A percentile compares a stretch with the other conserved stretches of the same genome.
These are phyloP conservation scores for Dalechampia spathulata DNA, from an alignment of 441 rosid genomes.

Conservation along the genomic window DNA sequence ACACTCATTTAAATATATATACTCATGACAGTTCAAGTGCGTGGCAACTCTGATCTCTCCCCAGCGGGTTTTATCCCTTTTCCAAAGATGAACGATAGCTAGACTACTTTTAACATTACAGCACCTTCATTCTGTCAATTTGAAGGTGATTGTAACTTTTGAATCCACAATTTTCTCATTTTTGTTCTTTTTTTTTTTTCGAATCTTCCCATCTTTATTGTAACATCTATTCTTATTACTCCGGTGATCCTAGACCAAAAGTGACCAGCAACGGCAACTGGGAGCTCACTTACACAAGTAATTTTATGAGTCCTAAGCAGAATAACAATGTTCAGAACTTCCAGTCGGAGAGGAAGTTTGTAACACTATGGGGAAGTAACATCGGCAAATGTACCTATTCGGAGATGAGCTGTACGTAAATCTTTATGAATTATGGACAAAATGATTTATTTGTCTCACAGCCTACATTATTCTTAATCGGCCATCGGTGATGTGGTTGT, in stretches of 20 bases:
- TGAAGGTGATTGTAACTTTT: conserved; percentile 15
- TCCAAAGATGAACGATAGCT: conserved; percentile 36
- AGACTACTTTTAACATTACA: conserved; percentile 17
- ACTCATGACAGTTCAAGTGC: conserved; percentile 54
- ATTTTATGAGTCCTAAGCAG: conserved; percentile 14
- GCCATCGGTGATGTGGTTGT: too few relatives aligned
- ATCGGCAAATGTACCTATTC: conserved; percentile 22
- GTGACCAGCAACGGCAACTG: conserved; percentile 20
- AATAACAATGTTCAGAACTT: conserved; percentile 21
- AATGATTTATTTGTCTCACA: too few relatives aligned
- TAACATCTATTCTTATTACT: conserved; percentile 31
- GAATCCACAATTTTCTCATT: not conserved
- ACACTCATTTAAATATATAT: too few relatives aligned
- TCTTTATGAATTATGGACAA: conserved; percentile 17
- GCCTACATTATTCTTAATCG: too few relatives aligned
- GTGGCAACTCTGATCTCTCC: conserved; percentile 59
- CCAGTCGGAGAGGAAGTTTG: conserved; percentile 12
- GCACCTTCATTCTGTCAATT: conserved; percentile 7
- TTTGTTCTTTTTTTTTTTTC: conserved; percentile 4
- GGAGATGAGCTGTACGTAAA: conserved; percentile 20
- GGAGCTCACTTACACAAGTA: conserved; percentile 10
- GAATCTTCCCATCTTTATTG: conserved; percentile 29
- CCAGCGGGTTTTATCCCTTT: conserved; percentile 43
- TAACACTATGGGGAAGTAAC: conserved; percentile 13
- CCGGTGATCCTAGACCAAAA: conserved; percentile 40